Conservation (phyloP, 345 rosid genomes). For the Salix suchowensis region DNA sequence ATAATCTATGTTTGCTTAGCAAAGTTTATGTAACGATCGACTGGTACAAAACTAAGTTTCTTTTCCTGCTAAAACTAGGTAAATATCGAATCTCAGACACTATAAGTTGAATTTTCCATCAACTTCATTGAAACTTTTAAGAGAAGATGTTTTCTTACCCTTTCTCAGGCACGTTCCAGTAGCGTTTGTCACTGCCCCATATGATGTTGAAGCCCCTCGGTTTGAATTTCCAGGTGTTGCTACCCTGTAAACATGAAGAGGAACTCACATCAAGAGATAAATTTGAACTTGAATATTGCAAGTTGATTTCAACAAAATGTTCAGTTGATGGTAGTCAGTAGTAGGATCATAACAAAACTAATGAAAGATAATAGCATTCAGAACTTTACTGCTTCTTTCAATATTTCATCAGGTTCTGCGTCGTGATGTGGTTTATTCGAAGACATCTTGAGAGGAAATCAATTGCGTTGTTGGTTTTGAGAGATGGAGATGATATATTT, state of each 20-base stretch:
- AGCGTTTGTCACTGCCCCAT: constrained; percentile 27
- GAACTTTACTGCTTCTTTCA: accelerated
- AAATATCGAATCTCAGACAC: not conserved
- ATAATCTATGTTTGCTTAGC: not conserved
- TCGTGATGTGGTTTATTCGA: not conserved
- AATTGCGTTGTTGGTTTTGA: not conserved
- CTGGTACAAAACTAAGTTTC: not conserved
- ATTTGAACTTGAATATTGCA: not conserved
- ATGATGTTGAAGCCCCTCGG: constrained; percentile 15
- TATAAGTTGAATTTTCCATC: no score
- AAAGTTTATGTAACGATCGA: not conserved
- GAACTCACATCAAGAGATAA: not conserved
- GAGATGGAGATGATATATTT: not conserved
- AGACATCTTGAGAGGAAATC: not conserved
- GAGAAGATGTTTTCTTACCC: not conserved
- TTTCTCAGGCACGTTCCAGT: constrained; percentile 7
- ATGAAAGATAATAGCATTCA: not conserved
- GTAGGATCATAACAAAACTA: not conserved
- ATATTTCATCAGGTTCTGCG: not conserved
- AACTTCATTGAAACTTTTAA: no score
- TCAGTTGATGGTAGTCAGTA: not conserved
- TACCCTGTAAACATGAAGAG: not conserved
- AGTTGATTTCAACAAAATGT: not conserved
- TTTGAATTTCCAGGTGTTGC: not conserved
- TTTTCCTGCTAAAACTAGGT: not conserved